Base-by-base conservation (phyloP, 345 rosid species). In the Hevea brasiliensis region DNA sequence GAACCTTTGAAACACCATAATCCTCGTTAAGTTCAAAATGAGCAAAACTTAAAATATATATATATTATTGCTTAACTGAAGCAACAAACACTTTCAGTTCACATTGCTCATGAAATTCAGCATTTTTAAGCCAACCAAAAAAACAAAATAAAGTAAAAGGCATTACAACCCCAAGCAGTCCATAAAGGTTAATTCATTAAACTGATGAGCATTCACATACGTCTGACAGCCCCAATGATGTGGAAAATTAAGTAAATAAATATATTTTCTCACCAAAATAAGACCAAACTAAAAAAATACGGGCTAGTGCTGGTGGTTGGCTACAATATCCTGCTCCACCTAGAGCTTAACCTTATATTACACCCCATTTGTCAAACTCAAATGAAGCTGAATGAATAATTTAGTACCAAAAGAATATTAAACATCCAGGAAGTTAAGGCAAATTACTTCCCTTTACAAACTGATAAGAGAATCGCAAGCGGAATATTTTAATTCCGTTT, bases 1-100 rank as follows among this genome's bases (percentile, higher is more conserved):
- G 75, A 81, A 85, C 86, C 89, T 84, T 59, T 66, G 45, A 12
- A 73, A 54, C 45, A 61, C 35, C 71, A 21, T 66, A 66, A 17
- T 35, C 11, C 44, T 4, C 15, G 23, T 26, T 59, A 44, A 71
- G 21, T 21, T 63, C 42, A 70, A 55, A 37, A 12, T 11, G 20
- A 18, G 50, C 23, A 66, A 9, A 8, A 4, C 27, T 35, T 0
- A 26, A n/a, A 18, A 17, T 47, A 67, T 44, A 32, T 45, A n/a
- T n/a, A n/a, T n/a, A n/a, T 41, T 20, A 42, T 55, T 23, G 40
- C 41, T 18, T 48, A 59, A 55, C 26, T 0, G 26, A 17, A 21
- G 40, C 55, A 20, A 51, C 6, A 6, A 27, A 40, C 7, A 66
- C 29, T n/a, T 48, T 27, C 27, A 6, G 45, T 29, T 42, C 45